Evolutionary conservation across 2,329 filamentous ascomycete species (phyloP), one percentile per base, ranked within the genome.

Genomic region (Cercospora sp.): DNA sequence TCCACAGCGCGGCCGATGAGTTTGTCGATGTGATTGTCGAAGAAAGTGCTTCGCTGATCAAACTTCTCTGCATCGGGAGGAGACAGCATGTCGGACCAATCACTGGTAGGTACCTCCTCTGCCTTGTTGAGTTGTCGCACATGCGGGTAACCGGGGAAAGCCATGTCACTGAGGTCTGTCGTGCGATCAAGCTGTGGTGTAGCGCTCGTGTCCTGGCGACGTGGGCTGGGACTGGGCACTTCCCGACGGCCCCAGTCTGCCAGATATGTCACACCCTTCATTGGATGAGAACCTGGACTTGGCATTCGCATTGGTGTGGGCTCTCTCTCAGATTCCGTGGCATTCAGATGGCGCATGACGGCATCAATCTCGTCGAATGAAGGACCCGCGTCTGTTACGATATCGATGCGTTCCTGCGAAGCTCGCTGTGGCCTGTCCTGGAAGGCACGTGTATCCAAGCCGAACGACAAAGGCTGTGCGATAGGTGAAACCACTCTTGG

Each of bases 71-170:
- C 92, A 75, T 96, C 92, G 36, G 90, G 89, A 18, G 92, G 91
- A 9, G 91, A 90, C 69, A 97, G 89, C 58, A 90, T 88, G 76
- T 91, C 91, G 75, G 97, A 93, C 95, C 95, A 99, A 78, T 98
- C 94, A 77, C 94, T 97, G 68, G 89, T 87, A 26, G 90, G 89
- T 16, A 90, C 83, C 69, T 87, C 89, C 30, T 87, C 86, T 36
- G 84, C 85, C 68, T 85, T 86, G 73, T 90, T 88, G 64, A 92
- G 83, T 64, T 87, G 86, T 69, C 88, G 86, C 31, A 93, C 82
- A 31, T 72, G 69, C 20, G 75, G 68, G 72, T 76, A 78, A 16
- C 74, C 73, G 36, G 74, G 73, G 33, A 73, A 63, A 26, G 53
- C 68, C 28, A 60, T 89, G 70, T 87, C 83, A 74, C 85, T 82